A percentile compares a stretch with the other conserved stretches of the same genome.
Conservation (phyloP, 2,329 filamentous ascomycete genomes). For the Claviceps capensis region DNA sequence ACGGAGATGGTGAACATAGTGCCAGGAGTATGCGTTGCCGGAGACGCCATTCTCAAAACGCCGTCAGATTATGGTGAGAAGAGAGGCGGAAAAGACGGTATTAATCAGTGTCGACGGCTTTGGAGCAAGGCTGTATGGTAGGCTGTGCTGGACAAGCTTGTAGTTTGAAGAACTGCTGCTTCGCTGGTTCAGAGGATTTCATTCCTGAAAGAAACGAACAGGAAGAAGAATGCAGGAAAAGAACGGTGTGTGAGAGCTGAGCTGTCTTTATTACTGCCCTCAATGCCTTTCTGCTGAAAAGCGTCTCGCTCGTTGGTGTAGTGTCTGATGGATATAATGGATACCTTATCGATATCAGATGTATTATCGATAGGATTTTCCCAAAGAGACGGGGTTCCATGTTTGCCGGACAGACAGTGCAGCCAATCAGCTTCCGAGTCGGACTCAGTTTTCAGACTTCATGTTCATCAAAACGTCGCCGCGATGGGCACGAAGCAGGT, state of each 20-base stretch:
- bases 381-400: too few species aligned
- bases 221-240: background rate
- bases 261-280: background rate
- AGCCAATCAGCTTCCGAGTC: conserved; percentile 24
- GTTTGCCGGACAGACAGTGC: background rate
- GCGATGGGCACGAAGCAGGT: conserved; percentile 19
- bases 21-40: background rate
- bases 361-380: conserved; percentile 2
- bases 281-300: background rate
- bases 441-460: conserved; percentile 21
- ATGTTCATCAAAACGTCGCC: conserved; percentile 2
- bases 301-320: background rate
- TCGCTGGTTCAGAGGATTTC: background rate
- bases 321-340: too few species aligned
- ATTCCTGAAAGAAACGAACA: background rate
- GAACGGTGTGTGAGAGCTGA: background rate
- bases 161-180: background rate
- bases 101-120: background rate
- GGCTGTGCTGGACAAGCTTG: background rate
- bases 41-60: background rate
- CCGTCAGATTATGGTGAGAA: background rate
- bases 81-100: background rate
- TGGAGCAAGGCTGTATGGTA: background rate
- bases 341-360: background rate
- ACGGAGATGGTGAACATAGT: conserved; percentile 46